Evolutionary conservation across 495 filamentous ascomycete genomes (phyloP).

Genomic region (Aspergillus coremiiformis): DNA sequence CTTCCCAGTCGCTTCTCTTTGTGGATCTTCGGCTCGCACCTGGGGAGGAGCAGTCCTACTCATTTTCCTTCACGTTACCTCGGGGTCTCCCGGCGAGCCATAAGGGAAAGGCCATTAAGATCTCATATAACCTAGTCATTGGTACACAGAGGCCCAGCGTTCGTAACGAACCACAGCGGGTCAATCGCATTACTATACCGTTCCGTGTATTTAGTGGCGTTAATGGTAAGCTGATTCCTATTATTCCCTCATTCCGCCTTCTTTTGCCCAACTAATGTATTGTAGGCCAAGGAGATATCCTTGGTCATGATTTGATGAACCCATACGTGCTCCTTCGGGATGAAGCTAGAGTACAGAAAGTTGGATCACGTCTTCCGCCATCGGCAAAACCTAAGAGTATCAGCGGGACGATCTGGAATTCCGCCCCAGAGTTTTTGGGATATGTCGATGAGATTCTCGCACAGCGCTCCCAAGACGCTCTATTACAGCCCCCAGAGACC

Average conservation of each 20-base stretch:
- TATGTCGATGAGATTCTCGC: conserved; percentile 79
- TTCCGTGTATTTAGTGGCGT: conserved; percentile 92
- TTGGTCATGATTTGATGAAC: conserved; percentile 83
- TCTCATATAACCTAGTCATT: conserved; percentile 83
- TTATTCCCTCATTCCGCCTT: not conserved
- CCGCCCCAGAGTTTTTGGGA: conserved; percentile 56
- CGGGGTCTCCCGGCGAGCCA: conserved; percentile 83
- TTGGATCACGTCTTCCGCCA: conserved; percentile 17
- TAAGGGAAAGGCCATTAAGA: conserved; percentile 88
- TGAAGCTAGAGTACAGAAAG: conserved; percentile 52
- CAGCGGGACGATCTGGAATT: conserved; percentile 30
- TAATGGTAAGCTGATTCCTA: conserved; percentile 46
- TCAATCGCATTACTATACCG: conserved; percentile 86
- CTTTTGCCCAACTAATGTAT: conserved; percentile 13
- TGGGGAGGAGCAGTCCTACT: conserved; percentile 81
- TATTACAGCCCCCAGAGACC: conserved; percentile 57
- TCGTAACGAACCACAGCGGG: conserved; percentile 64
- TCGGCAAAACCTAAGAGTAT: conserved; percentile 33
- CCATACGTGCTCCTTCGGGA: conserved; percentile 88
- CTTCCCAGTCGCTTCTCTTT: conserved; percentile 94
- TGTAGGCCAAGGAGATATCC: conserved; percentile 55
- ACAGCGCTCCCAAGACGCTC: conserved; percentile 44
- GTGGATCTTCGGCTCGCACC: conserved; percentile 83
- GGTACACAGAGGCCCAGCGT: conserved; percentile 83
- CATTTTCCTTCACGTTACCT: conserved; percentile 78